Percentiles rank a stretch among this genome's conserved stretches.
phyloP scores from a whole-genome alignment of 768 basidiomycete genomes.

The Terana coerulea region DNA sequence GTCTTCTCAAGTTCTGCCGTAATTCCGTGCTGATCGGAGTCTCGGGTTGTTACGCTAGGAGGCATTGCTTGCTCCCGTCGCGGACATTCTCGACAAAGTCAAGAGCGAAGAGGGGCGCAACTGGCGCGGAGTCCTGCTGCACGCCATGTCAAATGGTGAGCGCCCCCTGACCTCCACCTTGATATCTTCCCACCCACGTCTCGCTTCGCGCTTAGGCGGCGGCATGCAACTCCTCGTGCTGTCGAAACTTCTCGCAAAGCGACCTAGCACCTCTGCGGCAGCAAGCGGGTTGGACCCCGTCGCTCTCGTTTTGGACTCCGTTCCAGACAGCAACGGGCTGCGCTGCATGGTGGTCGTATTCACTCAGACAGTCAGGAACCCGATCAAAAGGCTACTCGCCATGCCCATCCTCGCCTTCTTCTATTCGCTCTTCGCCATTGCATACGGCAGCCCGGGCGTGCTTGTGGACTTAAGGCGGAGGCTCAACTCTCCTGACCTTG shows the following conservation, averaged over 20 bases:
- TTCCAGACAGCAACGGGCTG: constrained; percentile 17
- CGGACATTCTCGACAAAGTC: constrained; percentile 10
- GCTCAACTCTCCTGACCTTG: constrained; percentile 14
- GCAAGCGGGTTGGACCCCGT: constrained; percentile 7
- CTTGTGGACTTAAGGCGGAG: constrained; percentile 11
- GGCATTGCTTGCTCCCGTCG: constrained; percentile 15
- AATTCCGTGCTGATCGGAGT: background rate
- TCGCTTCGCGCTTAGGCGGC: constrained; percentile 15
- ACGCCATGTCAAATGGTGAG: constrained; percentile 20
- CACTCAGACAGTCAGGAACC: constrained; percentile 9
- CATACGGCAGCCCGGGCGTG: constrained; percentile 13
- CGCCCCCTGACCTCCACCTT: background rate
- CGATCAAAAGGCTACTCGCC: constrained; percentile 7
- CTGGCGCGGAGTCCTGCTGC: constrained; percentile 15
- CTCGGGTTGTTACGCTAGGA: constrained; percentile 6
- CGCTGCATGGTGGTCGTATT: constrained; percentile 14
- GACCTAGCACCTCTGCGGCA: background rate
- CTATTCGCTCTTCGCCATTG: constrained; percentile 14
- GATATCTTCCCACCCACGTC: background rate
- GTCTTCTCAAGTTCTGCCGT: constrained; percentile 2
- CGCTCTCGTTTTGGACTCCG: constrained; percentile 18
- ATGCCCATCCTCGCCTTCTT: constrained; percentile 15
- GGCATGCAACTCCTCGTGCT: constrained; percentile 19
- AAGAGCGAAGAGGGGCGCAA: background rate
- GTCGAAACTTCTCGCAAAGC: constrained; percentile 13